phyloP scores from a whole-genome alignment of 2,329 filamentous ascomycete species.

The Pseudohalonectria lignicola region DNA sequence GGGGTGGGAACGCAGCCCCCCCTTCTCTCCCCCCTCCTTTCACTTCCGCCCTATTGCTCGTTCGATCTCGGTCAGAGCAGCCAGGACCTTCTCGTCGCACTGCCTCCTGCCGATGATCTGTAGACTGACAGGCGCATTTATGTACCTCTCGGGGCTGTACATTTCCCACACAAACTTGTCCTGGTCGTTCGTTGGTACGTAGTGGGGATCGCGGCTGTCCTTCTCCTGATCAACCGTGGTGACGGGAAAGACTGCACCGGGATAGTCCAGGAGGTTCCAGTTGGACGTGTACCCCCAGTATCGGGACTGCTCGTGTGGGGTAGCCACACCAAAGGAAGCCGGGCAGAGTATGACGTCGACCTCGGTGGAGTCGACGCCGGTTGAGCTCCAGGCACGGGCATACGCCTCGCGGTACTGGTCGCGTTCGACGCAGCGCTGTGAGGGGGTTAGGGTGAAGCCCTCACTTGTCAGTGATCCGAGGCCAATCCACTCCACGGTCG shows the following conservation, averaged over 20 bases:
- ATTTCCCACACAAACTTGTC: constrained; percentile 10
- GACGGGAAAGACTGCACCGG: constrained; percentile 49
- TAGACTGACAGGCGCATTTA: constrained; percentile 36
- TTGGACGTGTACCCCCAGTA: constrained; percentile 57
- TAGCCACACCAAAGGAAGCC: constrained; percentile 23
- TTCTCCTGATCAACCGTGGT: constrained; percentile 16
- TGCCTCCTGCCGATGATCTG: constrained; percentile 41
- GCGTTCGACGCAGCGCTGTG: constrained; percentile 6
- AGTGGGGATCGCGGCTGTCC: constrained; percentile 12
- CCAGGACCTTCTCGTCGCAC: constrained; percentile 31
- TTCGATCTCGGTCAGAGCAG: constrained; percentile 3
- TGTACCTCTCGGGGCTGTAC: constrained; percentile 31
- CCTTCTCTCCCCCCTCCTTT: too few relatives aligned
- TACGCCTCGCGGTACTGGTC: constrained; percentile 20
- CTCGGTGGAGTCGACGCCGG: constrained; percentile 13
- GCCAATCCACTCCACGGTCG: constrained; percentile 1
- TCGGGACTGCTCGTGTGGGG: constrained; percentile 21
- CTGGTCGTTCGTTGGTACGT: constrained; percentile 10
- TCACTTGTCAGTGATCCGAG: background rate
- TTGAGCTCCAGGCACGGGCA: constrained; percentile 17
- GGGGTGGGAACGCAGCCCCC: too few relatives aligned
- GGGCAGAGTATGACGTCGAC: constrained; percentile 25
- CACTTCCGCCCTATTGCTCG: background rate
- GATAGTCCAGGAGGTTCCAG: constrained; percentile 62
- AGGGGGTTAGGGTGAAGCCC: too few relatives aligned